phyloP scores from a whole-genome alignment of 768 basidiomycete genomes.

The Boletellus ananiceps region DNA sequence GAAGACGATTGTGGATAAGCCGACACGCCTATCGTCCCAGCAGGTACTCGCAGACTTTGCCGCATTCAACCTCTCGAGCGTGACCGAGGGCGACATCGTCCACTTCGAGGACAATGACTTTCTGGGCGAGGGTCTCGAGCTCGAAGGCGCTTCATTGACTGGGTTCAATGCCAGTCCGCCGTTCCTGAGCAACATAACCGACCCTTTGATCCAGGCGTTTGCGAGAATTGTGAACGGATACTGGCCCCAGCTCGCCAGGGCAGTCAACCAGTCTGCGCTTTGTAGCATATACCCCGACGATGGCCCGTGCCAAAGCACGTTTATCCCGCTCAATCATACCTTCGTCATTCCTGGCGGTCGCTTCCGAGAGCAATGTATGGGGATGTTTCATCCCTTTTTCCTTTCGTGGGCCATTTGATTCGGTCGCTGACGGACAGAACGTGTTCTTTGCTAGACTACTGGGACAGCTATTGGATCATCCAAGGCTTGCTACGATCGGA shows the following conservation, averaged over 20 bases:
- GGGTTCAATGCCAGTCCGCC: slow-evolving; percentile 60
- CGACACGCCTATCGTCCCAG: slow-evolving; percentile 63
- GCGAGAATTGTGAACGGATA: slow-evolving; percentile 76
- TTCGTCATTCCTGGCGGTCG: slow-evolving; percentile 87
- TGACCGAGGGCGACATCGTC: slow-evolving; percentile 63
- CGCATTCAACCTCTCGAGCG: slow-evolving; percentile 31
- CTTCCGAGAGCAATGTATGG: slow-evolving; percentile 79
- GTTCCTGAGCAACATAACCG: slow-evolving; percentile 66
- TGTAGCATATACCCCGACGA: slow-evolving; percentile 48
- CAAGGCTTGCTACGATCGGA: slow-evolving; percentile 83
- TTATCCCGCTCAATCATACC: slow-evolving; percentile 89
- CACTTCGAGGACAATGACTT: slow-evolving; percentile 74
- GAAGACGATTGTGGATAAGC: slow-evolving; percentile 90
- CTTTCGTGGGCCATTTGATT: not conserved
- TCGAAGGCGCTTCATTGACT: slow-evolving; percentile 56
- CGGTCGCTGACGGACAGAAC: not conserved
- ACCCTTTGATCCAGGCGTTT: slow-evolving; percentile 68
- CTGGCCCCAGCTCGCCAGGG: slow-evolving; percentile 77
- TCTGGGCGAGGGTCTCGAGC: slow-evolving; percentile 79
- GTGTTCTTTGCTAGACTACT: slow-evolving; percentile 37
- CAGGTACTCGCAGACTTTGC: slow-evolving; percentile 68
- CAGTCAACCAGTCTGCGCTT: slow-evolving; percentile 64
- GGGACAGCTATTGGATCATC: slow-evolving; percentile 82
- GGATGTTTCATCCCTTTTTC: slow-evolving; percentile 6
- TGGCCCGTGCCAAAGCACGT: slow-evolving; percentile 67